Evolutionary conservation across 2,329 filamentous ascomycete species (phyloP), one percentile per base, ranked within the genome.

Genomic region (Thelonectria discophora): DNA sequence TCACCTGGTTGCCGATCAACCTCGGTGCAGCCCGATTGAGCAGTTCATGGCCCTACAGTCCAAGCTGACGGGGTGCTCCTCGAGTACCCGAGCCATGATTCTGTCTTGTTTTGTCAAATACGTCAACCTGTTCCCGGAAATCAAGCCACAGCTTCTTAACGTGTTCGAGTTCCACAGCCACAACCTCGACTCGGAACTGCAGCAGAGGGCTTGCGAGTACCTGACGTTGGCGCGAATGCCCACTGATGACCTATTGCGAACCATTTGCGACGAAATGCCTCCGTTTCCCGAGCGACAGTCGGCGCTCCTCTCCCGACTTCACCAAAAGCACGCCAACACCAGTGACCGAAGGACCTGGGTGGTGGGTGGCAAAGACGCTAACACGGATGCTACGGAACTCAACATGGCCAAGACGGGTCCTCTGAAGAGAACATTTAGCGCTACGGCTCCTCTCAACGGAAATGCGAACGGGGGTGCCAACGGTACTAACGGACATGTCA

Each of bases 311-410:
- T 97, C 94, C 40, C 87, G 95, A 60, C 84, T 99, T 51, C 94
- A 99, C 78, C 93, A 97, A 78, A 98, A 97, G 80, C 93, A 96
- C 72, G 91, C 91, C 49, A 92, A 91, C 63, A 95, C 93, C 13
- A 97, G 92, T 74, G 95, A 99, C 77, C 96, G 96, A 80, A 88
- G 94, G 64, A 98, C 95, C 2, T 99, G 95, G 95, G 90, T 97
- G 24, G 92, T 98, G n/a, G 94, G 94, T 64, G 94, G 93, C 62
- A 97, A 97, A 79, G 93, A 96, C 74, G 94, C 94, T 59, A 97
- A 97, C 74, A 82, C 88, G 1, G 93, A 97, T 73, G 83, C 88
- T 46, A 86, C 88, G 58, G 94, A 97, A 75, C 86, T 97, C 62
- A 88, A 87, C 65, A 86, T 97, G 78, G 89, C 89, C 30, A 92